Evolutionary conservation across 345 rosid genomes (phyloP).

Genomic region (Dipteronia dyeriana): DNA sequence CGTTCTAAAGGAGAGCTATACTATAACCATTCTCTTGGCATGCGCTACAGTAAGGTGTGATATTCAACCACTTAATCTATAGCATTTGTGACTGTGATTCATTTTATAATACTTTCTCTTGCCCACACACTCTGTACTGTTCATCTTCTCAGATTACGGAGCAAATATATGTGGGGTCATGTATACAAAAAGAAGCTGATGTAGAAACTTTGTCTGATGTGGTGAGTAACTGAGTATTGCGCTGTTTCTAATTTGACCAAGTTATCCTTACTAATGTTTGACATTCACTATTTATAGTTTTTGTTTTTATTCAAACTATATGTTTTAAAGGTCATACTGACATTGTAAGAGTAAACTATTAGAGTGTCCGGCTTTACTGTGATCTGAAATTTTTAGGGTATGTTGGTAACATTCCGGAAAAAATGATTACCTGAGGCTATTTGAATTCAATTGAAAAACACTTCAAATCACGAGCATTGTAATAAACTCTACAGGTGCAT

Average conservation of each 20-base stretch:
- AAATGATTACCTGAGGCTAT: background rate
- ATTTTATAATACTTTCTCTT: background rate
- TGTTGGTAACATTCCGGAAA: background rate
- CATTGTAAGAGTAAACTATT: background rate
- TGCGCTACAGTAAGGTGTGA: conserved; percentile 86
- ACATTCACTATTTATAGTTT: background rate
- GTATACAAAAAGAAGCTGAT: conserved; percentile 82
- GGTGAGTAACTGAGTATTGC: conserved; percentile 72
- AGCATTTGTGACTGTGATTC: background rate
- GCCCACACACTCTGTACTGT: conserved; percentile 5
- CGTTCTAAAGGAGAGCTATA: conserved; percentile 89
- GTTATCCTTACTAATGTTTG: background rate
- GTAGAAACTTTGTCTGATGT: conserved; percentile 55
- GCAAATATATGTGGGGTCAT: conserved; percentile 88
- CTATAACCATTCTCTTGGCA: conserved; percentile 85
- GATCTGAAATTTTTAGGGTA: conserved; percentile 7
- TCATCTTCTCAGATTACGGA: conserved; percentile 68
- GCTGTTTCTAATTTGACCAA: background rate
- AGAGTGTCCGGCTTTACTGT: background rate
- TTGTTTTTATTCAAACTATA: background rate
- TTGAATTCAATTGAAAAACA: background rate
- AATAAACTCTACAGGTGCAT: background rate
- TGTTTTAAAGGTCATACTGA: conserved; percentile 7
- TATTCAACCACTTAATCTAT: conserved; percentile 9
- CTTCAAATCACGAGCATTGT: background rate